phyloP scores from a whole-genome alignment of 2,329 filamentous ascomycete species.

The Stagonosporopsis vannaccii region DNA sequence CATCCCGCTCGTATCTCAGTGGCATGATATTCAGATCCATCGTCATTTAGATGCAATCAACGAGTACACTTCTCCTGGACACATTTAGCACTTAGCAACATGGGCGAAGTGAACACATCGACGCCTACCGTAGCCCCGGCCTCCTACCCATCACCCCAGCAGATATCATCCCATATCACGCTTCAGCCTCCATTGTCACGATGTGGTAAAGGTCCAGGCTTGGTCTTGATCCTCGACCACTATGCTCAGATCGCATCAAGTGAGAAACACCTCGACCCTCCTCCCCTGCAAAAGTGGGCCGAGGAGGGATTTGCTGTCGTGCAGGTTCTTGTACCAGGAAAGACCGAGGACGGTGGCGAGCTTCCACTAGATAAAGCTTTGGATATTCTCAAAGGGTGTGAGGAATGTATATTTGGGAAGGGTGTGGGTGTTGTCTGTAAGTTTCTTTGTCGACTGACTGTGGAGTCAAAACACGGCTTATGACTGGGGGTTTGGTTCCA shows the following conservation, averaged over 20 bases:
- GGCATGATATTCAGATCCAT: background rate
- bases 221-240: slow-evolving; percentile 55
- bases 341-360: slow-evolving; percentile 42
- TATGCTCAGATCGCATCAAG: slow-evolving; percentile 37
- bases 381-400: slow-evolving; percentile 30
- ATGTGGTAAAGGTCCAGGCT: slow-evolving; percentile 56
- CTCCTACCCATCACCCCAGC: slow-evolving; percentile 27
- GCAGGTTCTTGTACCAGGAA: slow-evolving; percentile 55
- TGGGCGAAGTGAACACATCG: slow-evolving; percentile 23
- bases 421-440: slow-evolving; percentile 45
- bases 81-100: background rate
- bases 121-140: slow-evolving; percentile 20
- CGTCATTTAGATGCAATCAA: background rate
- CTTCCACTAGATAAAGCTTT: slow-evolving; percentile 40
- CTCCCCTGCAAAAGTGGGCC: slow-evolving; percentile 71
- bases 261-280: slow-evolving; percentile 58
- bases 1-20: slow-evolving; percentile 4
- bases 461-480: background rate
- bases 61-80: background rate
- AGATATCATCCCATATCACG: slow-evolving; percentile 40
- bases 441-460: background rate
- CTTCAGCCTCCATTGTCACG: slow-evolving; percentile 59
- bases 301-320: slow-evolving; percentile 73
- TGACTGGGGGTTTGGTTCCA: background rate
- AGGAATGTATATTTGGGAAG: slow-evolving; percentile 33